Base-by-base conservation (phyloP, 257 asterid species). In the Solanum tarijense region DNA sequence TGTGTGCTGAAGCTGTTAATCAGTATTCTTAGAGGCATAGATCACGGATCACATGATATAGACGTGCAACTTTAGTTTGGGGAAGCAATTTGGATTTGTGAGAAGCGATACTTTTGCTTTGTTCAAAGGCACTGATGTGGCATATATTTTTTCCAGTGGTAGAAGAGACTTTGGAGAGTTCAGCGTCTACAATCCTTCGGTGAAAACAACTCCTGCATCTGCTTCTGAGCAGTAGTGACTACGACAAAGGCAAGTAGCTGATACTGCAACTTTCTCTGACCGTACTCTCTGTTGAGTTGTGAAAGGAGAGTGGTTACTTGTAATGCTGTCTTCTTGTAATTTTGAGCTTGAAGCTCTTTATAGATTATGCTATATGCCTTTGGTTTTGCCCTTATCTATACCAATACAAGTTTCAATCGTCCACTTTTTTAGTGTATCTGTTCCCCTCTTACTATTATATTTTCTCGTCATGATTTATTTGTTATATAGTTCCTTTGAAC, bases 141-240 rank as follows among this genome's bases (percentile, higher is more conserved):
- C 92, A 89, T 89, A 66, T 41, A 88, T 93, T 92, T 91, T 92
- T 90, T 93, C 91, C 96, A 96, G 99, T 93, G 99, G 99, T 84
- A 95, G 90, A 88, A 93, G 99, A 90, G 98, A 97, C 71, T 97
- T 96, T 8, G 99, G 99, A 3, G 98, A 95, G 60, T 95, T 92
- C 92, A 96, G 98, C 18, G 96, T 96, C 34, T 95, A 94, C 92
- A 96, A 93, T 18, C 96, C 95, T 73, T 73, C 48, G 68, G 74
- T 89, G 89, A 91, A 89, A 52, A 88, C 88, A 83, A 89, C 89
- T 76, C 62, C 89, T 48, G 83, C 43, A 52, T 82, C 85, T 7
- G 31, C 76, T 46, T 87, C 86, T 83, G 88, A 48, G 85, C 69
- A 86, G 68, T 72, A 72, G 68, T n/a, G 55, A 76, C 58, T 38